phyloP scores from a whole-genome alignment of 805 yeast species.

The Ogataea populi-albae region DNA sequence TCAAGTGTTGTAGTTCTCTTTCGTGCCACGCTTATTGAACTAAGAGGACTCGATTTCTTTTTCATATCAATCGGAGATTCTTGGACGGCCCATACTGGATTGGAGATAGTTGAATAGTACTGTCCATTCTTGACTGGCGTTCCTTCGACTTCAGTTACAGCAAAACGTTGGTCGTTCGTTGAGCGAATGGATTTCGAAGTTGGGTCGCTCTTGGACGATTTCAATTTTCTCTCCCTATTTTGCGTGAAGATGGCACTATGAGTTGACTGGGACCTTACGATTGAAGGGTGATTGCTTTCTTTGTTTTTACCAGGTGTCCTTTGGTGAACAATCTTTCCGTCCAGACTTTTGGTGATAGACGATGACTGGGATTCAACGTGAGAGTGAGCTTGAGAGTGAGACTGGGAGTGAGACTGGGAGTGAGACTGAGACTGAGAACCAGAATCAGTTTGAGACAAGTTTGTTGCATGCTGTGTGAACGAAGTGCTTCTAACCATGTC shows the following conservation, averaged over 20 bases:
- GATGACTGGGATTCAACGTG: slow-evolving; percentile 1
- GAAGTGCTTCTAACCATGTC: slow-evolving; percentile 30
- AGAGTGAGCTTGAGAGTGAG: slow-evolving; percentile 2
- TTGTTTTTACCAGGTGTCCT: too few species aligned
- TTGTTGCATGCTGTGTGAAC: slow-evolving; percentile 11
- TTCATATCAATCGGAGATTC: slow-evolving; percentile 21
- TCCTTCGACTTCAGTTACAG: slow-evolving; percentile 27
- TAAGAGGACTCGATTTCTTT: slow-evolving; percentile 9
- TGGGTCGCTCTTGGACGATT: too few species aligned
- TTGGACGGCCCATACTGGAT: slow-evolving; percentile 12
- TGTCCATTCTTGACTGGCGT: slow-evolving; percentile 26
- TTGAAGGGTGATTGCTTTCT: too few species aligned
- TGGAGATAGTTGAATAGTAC: not conserved
- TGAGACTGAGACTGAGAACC: slow-evolving; percentile 9
- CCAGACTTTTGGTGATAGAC: not conserved
- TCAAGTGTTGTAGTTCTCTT: slow-evolving; percentile 4
- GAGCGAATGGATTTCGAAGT: too few species aligned
- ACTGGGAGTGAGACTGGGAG: slow-evolving; percentile 7
- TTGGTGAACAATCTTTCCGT: too few species aligned
- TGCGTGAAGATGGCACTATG: slow-evolving; percentile 22
- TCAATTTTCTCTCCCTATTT: slow-evolving; percentile 17
- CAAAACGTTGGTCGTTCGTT: too few species aligned
- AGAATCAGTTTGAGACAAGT: slow-evolving; percentile 5
- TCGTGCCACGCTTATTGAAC: slow-evolving; percentile 3
- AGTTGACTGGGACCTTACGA: too few species aligned